Evolutionary conservation across 352 stramenopile genomes (phyloP).

Genomic region (Pythium folliculosum): DNA sequence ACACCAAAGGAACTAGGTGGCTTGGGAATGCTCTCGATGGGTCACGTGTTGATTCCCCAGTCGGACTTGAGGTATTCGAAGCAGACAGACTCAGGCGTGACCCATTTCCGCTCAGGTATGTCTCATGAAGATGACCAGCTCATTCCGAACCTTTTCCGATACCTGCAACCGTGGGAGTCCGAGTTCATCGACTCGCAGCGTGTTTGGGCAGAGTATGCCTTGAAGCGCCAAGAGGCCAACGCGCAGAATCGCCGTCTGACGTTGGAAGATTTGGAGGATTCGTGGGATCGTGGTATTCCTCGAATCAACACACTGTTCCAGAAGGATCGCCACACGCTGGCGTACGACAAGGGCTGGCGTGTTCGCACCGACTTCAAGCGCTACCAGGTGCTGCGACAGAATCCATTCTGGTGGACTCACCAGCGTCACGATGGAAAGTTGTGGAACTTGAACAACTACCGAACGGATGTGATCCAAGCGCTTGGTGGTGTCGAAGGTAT

Average conservation of each 20-base stretch:
- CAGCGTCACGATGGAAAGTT: constrained; percentile 99
- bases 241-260: constrained; percentile 98
- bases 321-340: constrained; percentile 98
- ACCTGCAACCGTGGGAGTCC: constrained; percentile 98
- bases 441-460: constrained; percentile 99
- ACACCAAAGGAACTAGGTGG: constrained; percentile 99
- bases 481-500: constrained; percentile 99
- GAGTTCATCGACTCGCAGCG: constrained; percentile 99
- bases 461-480: constrained; percentile 99
- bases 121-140: constrained; percentile 98
- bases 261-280: constrained; percentile 99
- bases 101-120: constrained; percentile 99
- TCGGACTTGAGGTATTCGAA: constrained; percentile 99
- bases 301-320: constrained; percentile 97
- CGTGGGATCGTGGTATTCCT: constrained; percentile 98
- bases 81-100: constrained; percentile 98
- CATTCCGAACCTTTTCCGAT: constrained; percentile 99
- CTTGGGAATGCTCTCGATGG: constrained; percentile 99
- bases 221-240: constrained; percentile 99
- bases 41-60: constrained; percentile 99
- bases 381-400: constrained; percentile 97
- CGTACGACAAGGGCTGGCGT: constrained; percentile 99
- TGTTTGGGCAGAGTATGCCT: constrained; percentile 99
- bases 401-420: constrained; percentile 99
- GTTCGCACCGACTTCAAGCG: constrained; percentile 99